Evolutionary conservation across 2,329 filamentous ascomycete genomes (phyloP).

Genomic region (Arthrinium puccinioides): DNA sequence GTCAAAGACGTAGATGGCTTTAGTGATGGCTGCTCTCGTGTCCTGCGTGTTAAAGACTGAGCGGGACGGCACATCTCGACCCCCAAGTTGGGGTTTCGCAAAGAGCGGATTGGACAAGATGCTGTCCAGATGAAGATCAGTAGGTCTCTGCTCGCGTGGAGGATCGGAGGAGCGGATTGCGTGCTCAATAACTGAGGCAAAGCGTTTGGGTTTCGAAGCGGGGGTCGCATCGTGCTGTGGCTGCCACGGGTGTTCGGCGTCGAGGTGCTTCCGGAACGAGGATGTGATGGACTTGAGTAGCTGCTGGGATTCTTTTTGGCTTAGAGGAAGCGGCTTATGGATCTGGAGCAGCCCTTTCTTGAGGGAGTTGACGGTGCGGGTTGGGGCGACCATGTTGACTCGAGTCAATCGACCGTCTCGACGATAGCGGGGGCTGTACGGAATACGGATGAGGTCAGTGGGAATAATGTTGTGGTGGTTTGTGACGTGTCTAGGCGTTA

Average conservation of each 20-base stretch:
- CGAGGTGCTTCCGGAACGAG: conserved; percentile 52
- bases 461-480: too few relatives aligned
- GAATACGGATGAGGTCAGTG: too few relatives aligned
- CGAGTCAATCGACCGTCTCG: too few relatives aligned
- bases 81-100: conserved; percentile 22
- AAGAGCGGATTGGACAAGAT: conserved; percentile 53
- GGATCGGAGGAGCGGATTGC: not conserved
- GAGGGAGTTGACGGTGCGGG: conserved; percentile 28
- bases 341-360: conserved; percentile 33
- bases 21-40: conserved; percentile 15
- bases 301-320: conserved; percentile 41
- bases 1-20: conserved; percentile 49
- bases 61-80: too few relatives aligned
- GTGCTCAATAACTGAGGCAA: too few relatives aligned
- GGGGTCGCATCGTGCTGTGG: conserved; percentile 16
- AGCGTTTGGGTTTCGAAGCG: too few relatives aligned
- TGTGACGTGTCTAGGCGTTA: too few relatives aligned
- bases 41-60: too few relatives aligned
- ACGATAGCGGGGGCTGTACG: too few relatives aligned
- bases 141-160: conserved; percentile 24
- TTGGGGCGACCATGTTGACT: conserved; percentile 22
- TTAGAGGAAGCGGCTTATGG: conserved; percentile 46
- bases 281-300: conserved; percentile 48
- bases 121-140: conserved; percentile 44
- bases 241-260: conserved; percentile 46